A percentile compares a stretch with the other conserved stretches of the same genome.
These are phyloP conservation scores for Hymenoscyphus albidus DNA, from an alignment of 2,329 filamentous ascomycete species.

Conservation along the genomic window DNA sequence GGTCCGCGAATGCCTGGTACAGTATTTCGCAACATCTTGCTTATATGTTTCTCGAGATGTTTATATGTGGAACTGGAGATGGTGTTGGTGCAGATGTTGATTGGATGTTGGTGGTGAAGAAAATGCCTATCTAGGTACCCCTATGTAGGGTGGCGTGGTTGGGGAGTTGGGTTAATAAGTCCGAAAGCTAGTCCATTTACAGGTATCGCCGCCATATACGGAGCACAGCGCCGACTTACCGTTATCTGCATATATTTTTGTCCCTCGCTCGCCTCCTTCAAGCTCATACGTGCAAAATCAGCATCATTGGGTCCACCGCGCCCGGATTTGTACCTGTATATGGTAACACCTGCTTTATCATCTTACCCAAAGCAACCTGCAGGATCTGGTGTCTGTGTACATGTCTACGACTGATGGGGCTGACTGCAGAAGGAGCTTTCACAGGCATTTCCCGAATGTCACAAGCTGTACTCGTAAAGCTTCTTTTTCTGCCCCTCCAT, in stretches of 20 bases:
- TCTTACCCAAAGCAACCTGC: background rate
- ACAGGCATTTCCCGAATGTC: background rate
- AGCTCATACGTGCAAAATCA: background rate
- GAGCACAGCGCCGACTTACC: background rate
- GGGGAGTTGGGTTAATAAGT: no score
- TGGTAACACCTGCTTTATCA: background rate
- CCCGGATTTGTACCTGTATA: background rate
- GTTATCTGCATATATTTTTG: background rate
- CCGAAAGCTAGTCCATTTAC: no score
- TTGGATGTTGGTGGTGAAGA: no score
- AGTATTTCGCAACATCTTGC: background rate
- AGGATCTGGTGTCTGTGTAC: background rate
- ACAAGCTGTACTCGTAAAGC: background rate
- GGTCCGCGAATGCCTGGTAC: background rate
- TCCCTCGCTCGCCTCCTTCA: background rate
- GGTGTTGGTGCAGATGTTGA: no score
- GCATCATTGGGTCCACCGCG: background rate
- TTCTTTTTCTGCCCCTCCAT: conserved; percentile 1
- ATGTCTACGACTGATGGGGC: background rate
- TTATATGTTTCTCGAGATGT: no score
- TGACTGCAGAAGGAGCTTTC: background rate
- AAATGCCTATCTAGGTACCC: no score
- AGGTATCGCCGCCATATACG: background rate
- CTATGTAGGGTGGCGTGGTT: no score
- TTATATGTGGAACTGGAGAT: no score